These are phyloP conservation scores for Sisymbrium altissimum DNA, from an alignment of 345 rosid genomes.

Conservation along the genomic window DNA sequence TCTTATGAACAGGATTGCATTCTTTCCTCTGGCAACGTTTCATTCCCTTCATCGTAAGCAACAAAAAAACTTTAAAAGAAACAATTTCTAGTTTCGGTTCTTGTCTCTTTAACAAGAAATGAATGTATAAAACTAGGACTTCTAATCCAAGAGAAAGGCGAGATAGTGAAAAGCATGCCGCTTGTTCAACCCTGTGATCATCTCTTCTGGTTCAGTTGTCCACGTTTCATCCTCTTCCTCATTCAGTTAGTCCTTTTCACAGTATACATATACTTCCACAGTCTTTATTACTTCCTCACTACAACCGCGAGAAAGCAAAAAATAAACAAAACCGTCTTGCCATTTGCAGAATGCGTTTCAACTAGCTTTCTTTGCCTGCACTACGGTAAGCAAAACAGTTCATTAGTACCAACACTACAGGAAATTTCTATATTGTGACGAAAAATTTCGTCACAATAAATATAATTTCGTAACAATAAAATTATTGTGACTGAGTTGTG, in stretches of 20 bases:
- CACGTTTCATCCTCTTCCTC: conserved; percentile 73
- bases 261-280: conserved; percentile 34
- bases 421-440: too few relatives aligned
- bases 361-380: conserved; percentile 79
- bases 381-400: conserved; percentile 50
- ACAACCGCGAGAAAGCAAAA: too few relatives aligned
- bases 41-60: conserved; percentile 79
- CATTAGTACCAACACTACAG: too few relatives aligned
- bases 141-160: conserved; percentile 67
- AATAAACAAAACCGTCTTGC: too few relatives aligned
- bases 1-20: conserved; percentile 57
- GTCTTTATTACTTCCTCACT: too few relatives aligned
- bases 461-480: too few relatives aligned
- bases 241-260: conserved; percentile 86
- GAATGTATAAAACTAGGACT: conserved; percentile 43
- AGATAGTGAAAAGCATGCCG: conserved; percentile 72
- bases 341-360: conserved; percentile 80
- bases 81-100: not conserved
- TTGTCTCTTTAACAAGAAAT: not conserved
- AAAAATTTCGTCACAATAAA: too few relatives aligned
- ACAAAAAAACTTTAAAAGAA: not conserved
- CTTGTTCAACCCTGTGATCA: conserved; percentile 80
- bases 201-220: conserved; percentile 89
- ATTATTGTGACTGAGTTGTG: too few relatives aligned
- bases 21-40: conserved; percentile 84